phyloP scores from a whole-genome alignment of 495 filamentous ascomycete genomes.

The Haplographium delicatum region DNA sequence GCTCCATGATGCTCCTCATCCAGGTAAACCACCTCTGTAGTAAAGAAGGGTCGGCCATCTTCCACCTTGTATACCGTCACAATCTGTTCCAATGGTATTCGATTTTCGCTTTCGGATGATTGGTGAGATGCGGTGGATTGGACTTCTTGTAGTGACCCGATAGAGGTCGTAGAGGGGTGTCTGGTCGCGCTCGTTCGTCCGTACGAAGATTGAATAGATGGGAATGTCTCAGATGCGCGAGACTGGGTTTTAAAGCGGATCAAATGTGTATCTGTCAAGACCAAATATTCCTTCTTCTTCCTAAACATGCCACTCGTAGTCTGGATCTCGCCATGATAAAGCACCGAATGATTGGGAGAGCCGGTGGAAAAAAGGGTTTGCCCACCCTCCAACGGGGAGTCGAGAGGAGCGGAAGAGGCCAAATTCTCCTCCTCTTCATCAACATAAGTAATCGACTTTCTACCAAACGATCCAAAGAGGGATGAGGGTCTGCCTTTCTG shows the following conservation, averaged over 20 bases:
- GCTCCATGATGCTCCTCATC: conserved; percentile 64
- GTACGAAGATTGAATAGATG: conserved; percentile 43
- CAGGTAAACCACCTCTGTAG: conserved; percentile 70
- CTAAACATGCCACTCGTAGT: conserved; percentile 74
- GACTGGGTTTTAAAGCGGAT: conserved; percentile 73
- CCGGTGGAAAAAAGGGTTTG: background rate
- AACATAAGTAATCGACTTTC: conserved; percentile 13
- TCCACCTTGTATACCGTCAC: conserved; percentile 77
- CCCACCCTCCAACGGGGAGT: conserved; percentile 9
- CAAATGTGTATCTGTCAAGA: conserved; percentile 81
- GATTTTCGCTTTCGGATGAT: conserved; percentile 45
- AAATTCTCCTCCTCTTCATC: conserved; percentile 20
- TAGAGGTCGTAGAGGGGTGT: conserved; percentile 53
- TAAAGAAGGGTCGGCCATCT: conserved; percentile 70
- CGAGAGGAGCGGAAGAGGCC: conserved; percentile 8
- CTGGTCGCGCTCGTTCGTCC: conserved; percentile 34
- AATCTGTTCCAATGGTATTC: conserved; percentile 66
- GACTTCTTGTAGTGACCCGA: conserved; percentile 57
- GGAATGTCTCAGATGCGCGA: conserved; percentile 63
- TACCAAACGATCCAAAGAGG: conserved; percentile 26
- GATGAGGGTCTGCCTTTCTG: conserved; percentile 23
- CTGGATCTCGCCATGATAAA: conserved; percentile 66
- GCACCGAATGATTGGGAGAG: conserved; percentile 8
- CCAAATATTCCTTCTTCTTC: conserved; percentile 83
- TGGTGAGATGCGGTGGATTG: conserved; percentile 39